A percentile compares a stretch with the other conserved stretches of the same genome.
Conservation (phyloP, 768 basidiomycete genomes). For the Macrolepiota fuliginosa region DNA sequence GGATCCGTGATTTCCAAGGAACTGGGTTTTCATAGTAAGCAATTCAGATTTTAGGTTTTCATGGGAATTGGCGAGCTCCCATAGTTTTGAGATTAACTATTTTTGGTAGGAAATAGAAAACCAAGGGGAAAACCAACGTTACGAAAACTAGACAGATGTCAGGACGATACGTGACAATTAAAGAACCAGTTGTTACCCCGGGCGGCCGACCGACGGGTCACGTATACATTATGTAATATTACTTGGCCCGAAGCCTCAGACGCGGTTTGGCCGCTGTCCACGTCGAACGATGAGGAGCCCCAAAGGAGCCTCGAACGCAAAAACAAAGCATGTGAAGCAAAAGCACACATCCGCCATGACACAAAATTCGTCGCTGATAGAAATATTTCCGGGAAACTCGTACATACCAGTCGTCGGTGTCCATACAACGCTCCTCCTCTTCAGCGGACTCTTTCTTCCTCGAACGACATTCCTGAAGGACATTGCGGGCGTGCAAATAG, state of each 20-base stretch:
- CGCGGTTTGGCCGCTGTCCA: not conserved
- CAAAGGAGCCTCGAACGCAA: not conserved
- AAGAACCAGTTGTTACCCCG: not conserved
- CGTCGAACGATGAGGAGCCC: not conserved
- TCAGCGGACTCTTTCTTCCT: constrained; percentile 72
- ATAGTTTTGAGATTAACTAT: not conserved
- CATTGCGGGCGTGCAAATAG: constrained; percentile 28
- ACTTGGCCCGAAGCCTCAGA: not conserved
- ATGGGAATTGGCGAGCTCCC: not conserved
- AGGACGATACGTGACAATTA: too few relatives aligned
- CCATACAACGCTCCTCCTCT: constrained; percentile 62
- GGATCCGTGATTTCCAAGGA: not conserved
- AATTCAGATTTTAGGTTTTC: not conserved
- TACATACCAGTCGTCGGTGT: constrained; percentile 71
- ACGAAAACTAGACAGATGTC: not conserved
- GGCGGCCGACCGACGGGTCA: not conserved
- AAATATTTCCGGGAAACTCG: constrained; percentile 7
- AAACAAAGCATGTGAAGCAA: not conserved
- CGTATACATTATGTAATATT: not conserved
- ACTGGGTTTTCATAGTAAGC: not conserved
- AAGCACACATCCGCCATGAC: not conserved
- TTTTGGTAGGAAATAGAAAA: not conserved
- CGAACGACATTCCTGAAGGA: constrained; percentile 46
- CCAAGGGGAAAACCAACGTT: not conserved
- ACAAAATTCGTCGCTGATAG: not conserved